These are phyloP conservation scores for Neoascochyta sp. DNA, from an alignment of 2,329 filamentous ascomycete species.

Conservation along the genomic window DNA sequence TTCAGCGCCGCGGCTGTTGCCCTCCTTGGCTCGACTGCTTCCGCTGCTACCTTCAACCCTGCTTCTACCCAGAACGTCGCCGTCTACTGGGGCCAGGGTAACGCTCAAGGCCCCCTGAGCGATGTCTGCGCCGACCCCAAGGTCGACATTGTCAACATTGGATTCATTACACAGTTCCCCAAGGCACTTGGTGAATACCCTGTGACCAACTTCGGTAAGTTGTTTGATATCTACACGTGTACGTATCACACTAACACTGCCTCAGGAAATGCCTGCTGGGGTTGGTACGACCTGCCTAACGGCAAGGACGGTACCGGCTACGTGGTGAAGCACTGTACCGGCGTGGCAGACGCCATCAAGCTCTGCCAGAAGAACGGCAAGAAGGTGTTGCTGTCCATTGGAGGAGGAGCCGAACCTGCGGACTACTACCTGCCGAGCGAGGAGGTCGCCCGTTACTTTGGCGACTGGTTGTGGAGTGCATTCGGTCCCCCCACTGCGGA, in stretches of 20 bases:
- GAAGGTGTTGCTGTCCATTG: slow-evolving; percentile 46
- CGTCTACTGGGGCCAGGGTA: slow-evolving; percentile 56
- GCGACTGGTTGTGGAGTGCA: slow-evolving; percentile 49
- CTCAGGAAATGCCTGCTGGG: slow-evolving; percentile 44
- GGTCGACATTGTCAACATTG: slow-evolving; percentile 55
- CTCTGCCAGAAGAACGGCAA: slow-evolving; percentile 33
- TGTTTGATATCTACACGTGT: neutral
- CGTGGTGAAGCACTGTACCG: slow-evolving; percentile 43
- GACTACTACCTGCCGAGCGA: slow-evolving; percentile 45
- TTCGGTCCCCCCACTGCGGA: slow-evolving; percentile 44
- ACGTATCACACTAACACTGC: slow-evolving; percentile 1
- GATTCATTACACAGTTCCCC: slow-evolving; percentile 55
- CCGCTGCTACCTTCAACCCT: slow-evolving; percentile 43
- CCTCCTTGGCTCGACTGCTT: slow-evolving; percentile 34
- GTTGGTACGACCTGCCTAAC: slow-evolving; percentile 36
- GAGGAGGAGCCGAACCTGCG: slow-evolving; percentile 40
- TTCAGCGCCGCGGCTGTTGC: slow-evolving; percentile 32
- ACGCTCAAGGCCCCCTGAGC: slow-evolving; percentile 46
- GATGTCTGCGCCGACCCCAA: slow-evolving; percentile 51
- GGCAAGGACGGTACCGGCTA: slow-evolving; percentile 42
- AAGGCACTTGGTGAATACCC: slow-evolving; percentile 48
- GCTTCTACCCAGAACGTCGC: slow-evolving; percentile 48
- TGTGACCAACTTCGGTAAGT: slow-evolving; percentile 53
- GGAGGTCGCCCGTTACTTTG: slow-evolving; percentile 44
- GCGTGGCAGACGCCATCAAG: slow-evolving; percentile 38